Conservation (phyloP, 2,329 filamentous ascomycete genomes). For the Arthrobotrys conoides region DNA sequence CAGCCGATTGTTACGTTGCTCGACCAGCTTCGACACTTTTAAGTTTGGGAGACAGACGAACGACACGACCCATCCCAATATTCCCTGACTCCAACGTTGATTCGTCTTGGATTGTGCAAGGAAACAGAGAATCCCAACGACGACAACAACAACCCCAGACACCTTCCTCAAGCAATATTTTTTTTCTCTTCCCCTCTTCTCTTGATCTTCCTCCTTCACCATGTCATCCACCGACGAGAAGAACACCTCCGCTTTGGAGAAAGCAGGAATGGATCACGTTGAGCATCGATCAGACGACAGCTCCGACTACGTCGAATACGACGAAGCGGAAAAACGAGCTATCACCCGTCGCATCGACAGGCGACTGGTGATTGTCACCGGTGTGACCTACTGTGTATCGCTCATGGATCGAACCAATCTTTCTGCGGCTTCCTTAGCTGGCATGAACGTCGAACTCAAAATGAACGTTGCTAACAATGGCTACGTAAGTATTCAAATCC, state of each 20-base stretch:
- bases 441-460: slow-evolving; percentile 63
- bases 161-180: background rate
- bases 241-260: slow-evolving; percentile 29
- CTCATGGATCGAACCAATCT: slow-evolving; percentile 86
- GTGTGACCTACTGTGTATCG: slow-evolving; percentile 79
- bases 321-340: slow-evolving; percentile 73
- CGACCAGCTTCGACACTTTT: slow-evolving; percentile 30
- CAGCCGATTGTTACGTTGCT: slow-evolving; percentile 47
- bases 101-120: slow-evolving; percentile 28
- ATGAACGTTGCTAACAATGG: slow-evolving; percentile 59
- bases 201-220: slow-evolving; percentile 9
- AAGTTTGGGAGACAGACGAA: slow-evolving; percentile 29
- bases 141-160: slow-evolving; percentile 27
- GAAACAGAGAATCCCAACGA: slow-evolving; percentile 16
- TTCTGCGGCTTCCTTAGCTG: slow-evolving; percentile 80
- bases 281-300: slow-evolving; percentile 47
- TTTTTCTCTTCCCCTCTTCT: background rate
- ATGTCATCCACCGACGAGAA: slow-evolving; percentile 56
- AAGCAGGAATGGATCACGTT: slow-evolving; percentile 53
- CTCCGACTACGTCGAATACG: slow-evolving; percentile 58
- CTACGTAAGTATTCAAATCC: slow-evolving; percentile 30
- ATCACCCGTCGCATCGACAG: slow-evolving; percentile 80
- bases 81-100: slow-evolving; percentile 35
- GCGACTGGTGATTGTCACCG: slow-evolving; percentile 75
- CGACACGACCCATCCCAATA: slow-evolving; percentile 34